Conservation (phyloP, 73 alveolate species). For the Paraurostyla sp. region DNA sequence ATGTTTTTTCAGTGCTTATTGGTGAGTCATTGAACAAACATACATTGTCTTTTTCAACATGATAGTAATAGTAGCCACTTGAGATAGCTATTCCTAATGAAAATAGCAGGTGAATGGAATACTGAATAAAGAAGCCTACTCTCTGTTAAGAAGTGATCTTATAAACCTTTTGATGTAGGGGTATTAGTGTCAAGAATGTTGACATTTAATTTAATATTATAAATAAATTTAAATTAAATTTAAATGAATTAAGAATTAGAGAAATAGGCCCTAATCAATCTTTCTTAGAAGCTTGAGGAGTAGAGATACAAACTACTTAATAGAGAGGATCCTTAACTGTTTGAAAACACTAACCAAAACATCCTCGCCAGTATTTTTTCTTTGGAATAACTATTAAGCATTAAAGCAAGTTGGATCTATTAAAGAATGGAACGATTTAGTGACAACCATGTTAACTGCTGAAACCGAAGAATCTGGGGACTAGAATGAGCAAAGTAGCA, state of each 20-base stretch:
- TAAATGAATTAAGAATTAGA: background rate
- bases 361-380: slow-evolving; percentile 16
- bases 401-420: background rate
- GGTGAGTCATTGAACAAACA: background rate
- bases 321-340: background rate
- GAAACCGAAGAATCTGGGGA: slow-evolving; percentile 13
- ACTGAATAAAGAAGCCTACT: slow-evolving; percentile 1
- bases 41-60: background rate
- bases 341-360: slow-evolving; percentile 27
- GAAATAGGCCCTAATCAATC: background rate
- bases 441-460: slow-evolving; percentile 7
- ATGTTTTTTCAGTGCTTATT: background rate
- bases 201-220: background rate
- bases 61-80: slow-evolving; percentile 1
- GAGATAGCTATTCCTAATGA: slow-evolving; percentile 7
- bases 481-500: no score
- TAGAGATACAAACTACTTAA: background rate
- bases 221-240: background rate
- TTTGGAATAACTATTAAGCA: background rate
- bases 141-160: background rate
- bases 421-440: slow-evolving; percentile 37
- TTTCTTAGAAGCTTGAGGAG: slow-evolving; percentile 1
- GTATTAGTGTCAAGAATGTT: slow-evolving; percentile 5
- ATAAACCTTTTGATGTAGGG: background rate
- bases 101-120: background rate